Conservation (phyloP, 805 yeast genomes). For the Tetrapisispora iriomotensis region DNA sequence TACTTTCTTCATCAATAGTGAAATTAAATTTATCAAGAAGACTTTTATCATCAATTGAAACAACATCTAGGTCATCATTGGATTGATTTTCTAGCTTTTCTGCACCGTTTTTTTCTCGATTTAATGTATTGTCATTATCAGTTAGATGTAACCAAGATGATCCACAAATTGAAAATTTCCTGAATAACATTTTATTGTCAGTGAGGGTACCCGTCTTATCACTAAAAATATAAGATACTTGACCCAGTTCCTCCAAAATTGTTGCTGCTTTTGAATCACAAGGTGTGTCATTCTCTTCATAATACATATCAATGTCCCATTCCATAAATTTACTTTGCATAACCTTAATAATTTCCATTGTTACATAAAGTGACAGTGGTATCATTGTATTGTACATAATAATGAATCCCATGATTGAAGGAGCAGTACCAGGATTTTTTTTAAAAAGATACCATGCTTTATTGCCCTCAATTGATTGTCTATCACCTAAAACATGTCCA, state of each 20-base stretch:
- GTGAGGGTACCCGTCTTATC: slow-evolving; percentile 98
- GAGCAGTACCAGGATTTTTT: slow-evolving; percentile 73
- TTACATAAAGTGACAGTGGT: slow-evolving; percentile 88
- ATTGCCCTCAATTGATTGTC: slow-evolving; percentile 29
- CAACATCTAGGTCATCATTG: slow-evolving; percentile 13
- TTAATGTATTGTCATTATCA: not conserved
- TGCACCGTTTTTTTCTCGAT: not conserved
- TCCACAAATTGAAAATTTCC: slow-evolving; percentile 83
- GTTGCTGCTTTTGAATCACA: slow-evolving; percentile 95
- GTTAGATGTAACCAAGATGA: slow-evolving; percentile 67
- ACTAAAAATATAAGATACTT: slow-evolving; percentile 86
- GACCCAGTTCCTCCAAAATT: slow-evolving; percentile 92
- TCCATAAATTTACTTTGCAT: slow-evolving; percentile 75
- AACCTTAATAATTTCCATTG: slow-evolving; percentile 90
- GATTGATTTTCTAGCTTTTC: not conserved
- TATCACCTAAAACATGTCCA: slow-evolving; percentile 54
- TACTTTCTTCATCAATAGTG: not conserved
- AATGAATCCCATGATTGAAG: slow-evolving; percentile 89
- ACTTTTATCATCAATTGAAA: slow-evolving; percentile 17
- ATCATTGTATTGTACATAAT: slow-evolving; percentile 96
- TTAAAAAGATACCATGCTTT: slow-evolving; percentile 65
- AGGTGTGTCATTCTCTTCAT: slow-evolving; percentile 72
- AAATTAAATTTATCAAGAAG: slow-evolving; percentile 9
- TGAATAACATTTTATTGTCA: slow-evolving; percentile 85
- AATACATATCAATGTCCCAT: slow-evolving; percentile 92